Conservation (phyloP, 345 rosid species). For the Brassica cretica region DNA sequence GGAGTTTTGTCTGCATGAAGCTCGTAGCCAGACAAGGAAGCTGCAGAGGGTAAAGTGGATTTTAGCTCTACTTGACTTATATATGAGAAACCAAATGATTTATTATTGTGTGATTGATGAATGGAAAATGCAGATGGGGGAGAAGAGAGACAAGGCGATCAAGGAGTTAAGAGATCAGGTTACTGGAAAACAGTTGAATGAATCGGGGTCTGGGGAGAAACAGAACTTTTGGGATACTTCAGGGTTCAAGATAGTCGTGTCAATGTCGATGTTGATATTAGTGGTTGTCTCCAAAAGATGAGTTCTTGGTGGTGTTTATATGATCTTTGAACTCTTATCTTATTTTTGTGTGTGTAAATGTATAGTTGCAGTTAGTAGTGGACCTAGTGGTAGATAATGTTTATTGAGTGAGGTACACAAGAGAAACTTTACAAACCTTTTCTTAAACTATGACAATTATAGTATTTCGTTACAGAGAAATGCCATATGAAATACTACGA, state of each 20-base stretch:
- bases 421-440: neutral
- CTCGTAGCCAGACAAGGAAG: conserved; percentile 69
- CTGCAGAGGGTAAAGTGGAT: conserved; percentile 60
- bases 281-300: conserved; percentile 76
- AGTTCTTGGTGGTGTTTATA: conserved; percentile 17
- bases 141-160: conserved; percentile 69
- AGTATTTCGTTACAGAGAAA: neutral
- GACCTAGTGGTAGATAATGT: conserved; percentile 16
- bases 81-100: conserved; percentile 4
- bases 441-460: neutral
- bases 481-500: no score
- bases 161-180: conserved; percentile 72
- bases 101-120: neutral
- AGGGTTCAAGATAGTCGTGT: conserved; percentile 74
- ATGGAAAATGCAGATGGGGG: conserved; percentile 62
- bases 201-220: conserved; percentile 40
- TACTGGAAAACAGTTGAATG: conserved; percentile 47
- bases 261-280: conserved; percentile 86
- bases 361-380: conserved; percentile 15
- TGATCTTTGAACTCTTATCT: conserved; percentile 7
- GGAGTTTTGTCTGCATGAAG: conserved; percentile 83
- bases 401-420: conserved; percentile 1
- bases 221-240: conserved; percentile 82
- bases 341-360: conserved; percentile 25
- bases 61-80: conserved; percentile 3